These are phyloP conservation scores for Aspergillus sclerotialis DNA, from an alignment of 2,329 filamentous ascomycete species.

Conservation along the genomic window DNA sequence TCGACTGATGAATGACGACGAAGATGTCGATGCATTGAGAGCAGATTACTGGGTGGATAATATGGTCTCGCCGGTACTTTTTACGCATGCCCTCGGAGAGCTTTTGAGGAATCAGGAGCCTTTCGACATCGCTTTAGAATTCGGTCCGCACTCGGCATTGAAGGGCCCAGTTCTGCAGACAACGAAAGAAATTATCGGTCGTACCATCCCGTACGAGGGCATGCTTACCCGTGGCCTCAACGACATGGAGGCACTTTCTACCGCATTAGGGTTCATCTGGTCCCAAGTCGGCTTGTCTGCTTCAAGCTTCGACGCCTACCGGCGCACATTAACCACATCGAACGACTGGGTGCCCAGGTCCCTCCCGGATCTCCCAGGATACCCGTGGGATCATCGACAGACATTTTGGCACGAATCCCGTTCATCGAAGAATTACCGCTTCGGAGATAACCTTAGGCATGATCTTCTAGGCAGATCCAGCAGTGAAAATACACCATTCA, in stretches of 20 bases:
- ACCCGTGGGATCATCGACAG: background rate
- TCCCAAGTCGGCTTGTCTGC: constrained; percentile 7
- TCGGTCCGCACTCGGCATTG: constrained; percentile 23
- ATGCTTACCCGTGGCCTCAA: constrained; percentile 6
- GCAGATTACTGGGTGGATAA: constrained; percentile 34
- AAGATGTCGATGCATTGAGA: background rate
- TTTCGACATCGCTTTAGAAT: constrained; percentile 24
- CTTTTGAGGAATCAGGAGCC: constrained; percentile 13
- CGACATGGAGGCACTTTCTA: constrained; percentile 8
- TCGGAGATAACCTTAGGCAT: no score
- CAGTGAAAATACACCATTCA: background rate
- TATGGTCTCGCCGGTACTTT: constrained; percentile 29
- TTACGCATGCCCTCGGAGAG: constrained; percentile 18
- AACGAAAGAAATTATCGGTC: constrained; percentile 3
- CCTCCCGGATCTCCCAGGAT: background rate
- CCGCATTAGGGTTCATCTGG: constrained; percentile 14
- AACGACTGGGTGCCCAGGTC: constrained; percentile 7
- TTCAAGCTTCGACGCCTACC: constrained; percentile 1
- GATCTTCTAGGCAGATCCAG: background rate
- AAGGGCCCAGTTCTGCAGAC: constrained; percentile 13
- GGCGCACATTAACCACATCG: background rate
- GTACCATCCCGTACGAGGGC: constrained; percentile 7
- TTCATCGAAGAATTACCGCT: background rate
- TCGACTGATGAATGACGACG: constrained; percentile 20
- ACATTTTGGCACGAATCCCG: background rate